These are phyloP conservation scores for Macrophomina pseudophaseolina DNA, from an alignment of 2,329 filamentous ascomycete species.

Conservation along the genomic window DNA sequence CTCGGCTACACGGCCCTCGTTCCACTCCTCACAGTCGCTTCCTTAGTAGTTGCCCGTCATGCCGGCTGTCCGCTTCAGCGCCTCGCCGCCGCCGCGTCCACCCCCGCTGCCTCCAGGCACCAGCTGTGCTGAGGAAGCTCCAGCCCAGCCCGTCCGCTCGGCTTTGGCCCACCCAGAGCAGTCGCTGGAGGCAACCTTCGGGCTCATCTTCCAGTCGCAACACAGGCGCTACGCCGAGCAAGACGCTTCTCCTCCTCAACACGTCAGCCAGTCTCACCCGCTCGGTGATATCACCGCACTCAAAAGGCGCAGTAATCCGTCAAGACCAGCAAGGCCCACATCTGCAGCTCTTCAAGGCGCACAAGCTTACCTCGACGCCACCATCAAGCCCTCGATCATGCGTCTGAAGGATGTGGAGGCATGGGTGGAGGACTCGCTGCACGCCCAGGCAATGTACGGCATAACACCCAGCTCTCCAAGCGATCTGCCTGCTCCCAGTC, in stretches of 20 bases:
- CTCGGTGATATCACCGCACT: background rate
- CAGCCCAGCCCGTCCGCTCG: constrained; percentile 10
- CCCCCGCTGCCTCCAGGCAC: background rate
- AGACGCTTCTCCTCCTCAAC: constrained; percentile 9
- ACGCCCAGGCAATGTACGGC: constrained; percentile 3
- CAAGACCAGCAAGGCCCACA: constrained; percentile 12
- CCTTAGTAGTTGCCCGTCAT: constrained; percentile 1
- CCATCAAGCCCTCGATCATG: constrained; percentile 17
- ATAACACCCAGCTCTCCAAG: background rate
- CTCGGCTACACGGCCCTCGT: background rate
- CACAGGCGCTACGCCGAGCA: constrained; percentile 9
- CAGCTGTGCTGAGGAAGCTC: background rate
- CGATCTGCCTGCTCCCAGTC: background rate
- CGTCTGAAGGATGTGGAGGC: constrained; percentile 13
- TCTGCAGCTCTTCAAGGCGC: background rate
- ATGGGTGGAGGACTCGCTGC: constrained; percentile 16
- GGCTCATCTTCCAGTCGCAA: constrained; percentile 20
- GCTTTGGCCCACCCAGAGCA: constrained; percentile 7
- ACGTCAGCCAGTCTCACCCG: background rate
- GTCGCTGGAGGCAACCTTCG: constrained; percentile 13
- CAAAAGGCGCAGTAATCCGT: background rate
- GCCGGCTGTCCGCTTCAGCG: constrained; percentile 24
- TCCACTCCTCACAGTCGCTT: background rate
- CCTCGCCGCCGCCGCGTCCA: constrained; percentile 2
- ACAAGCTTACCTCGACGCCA: constrained; percentile 11